Base-by-base conservation (phyloP, 176 grass and related monocot species). In the Oryza brachyantha region DNA sequence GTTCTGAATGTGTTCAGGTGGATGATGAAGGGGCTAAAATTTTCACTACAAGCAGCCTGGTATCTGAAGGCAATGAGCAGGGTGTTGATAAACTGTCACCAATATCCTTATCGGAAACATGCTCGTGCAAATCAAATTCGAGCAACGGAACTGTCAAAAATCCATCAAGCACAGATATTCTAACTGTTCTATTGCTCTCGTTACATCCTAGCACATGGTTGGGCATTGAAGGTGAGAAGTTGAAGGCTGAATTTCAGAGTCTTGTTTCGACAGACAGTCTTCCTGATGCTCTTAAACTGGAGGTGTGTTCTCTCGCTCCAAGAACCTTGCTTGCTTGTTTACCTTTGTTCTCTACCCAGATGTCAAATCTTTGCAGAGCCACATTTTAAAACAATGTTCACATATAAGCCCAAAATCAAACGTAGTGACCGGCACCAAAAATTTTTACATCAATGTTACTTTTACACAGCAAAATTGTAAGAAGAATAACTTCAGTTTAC, bases 111-210 rank as follows among this genome's bases (percentile, higher is more conserved):
- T 1, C 0, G 0, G 43, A 71, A 74, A 16, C 54, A 13, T 75
- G 61, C 60, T 70, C 35, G 1, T 85, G 68, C 72, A 32, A 38
- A 84, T 90, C 79, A 78, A 66, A 25, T 43, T 27, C 66, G 8
- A 43, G 13, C 19, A 74, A 58, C 22, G 60, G 73, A 66, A 68
- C 41, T 59, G 19, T 81, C 36, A 81, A 91, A 74, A 88, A 84
- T 65, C 89, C 91, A 57, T 73, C 84, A 45, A 88, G 25, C 21
- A 32, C 29, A 84, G 91, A 90, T 90, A 61, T 84, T 76, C 29
- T 94, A 65, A 90, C 83, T 39, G 84, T 97, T 86, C 81, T 97
- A 48, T 42, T 97, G 22, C 83, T 97, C 48, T 79, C 87, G 76
- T 87, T 97, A 68, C 89, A 86, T 38, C 84, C 89, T 10, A 37